These are phyloP conservation scores for Fusarium algeriense DNA, from an alignment of 2,329 filamentous ascomycete species.

Conservation along the genomic window DNA sequence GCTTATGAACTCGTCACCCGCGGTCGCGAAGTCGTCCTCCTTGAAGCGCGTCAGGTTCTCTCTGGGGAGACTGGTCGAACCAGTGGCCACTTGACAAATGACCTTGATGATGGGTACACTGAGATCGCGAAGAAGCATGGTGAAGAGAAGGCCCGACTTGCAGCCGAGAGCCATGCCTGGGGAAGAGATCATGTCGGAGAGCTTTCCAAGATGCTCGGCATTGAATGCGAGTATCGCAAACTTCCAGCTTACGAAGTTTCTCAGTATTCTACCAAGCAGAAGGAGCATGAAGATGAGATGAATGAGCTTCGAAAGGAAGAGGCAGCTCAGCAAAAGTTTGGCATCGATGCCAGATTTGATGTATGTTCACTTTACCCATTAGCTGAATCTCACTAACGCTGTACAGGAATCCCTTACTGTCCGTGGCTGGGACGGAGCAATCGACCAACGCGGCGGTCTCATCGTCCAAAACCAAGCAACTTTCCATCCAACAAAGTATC, in stretches of 20 bases:
- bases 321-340: constrained; percentile 22
- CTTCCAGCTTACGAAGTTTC: constrained; percentile 64
- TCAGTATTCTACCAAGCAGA: constrained; percentile 58
- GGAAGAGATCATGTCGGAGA: constrained; percentile 65
- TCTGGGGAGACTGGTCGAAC: constrained; percentile 67
- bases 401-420: constrained; percentile 56
- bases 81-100: constrained; percentile 65
- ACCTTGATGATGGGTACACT: constrained; percentile 65
- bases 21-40: constrained; percentile 62
- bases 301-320: constrained; percentile 25
- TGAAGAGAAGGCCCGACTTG: constrained; percentile 59
- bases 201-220: constrained; percentile 60
- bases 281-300: constrained; percentile 54
- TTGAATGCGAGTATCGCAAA: constrained; percentile 68
- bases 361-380: background rate
- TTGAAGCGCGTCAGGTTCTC: constrained; percentile 67
- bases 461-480: constrained; percentile 63
- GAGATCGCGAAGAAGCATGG: constrained; percentile 66
- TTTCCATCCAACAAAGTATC: constrained; percentile 69
- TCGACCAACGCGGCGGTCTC: constrained; percentile 64
- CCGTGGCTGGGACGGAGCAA: constrained; percentile 63
- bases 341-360: constrained; percentile 27
- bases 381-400: background rate
- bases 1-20: constrained; percentile 57
- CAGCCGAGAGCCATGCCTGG: constrained; percentile 67